Base-by-base conservation (phyloP, 225 moss, liverwort and hornwort genomes). In the Pseudoscleropodium purum region DNA sequence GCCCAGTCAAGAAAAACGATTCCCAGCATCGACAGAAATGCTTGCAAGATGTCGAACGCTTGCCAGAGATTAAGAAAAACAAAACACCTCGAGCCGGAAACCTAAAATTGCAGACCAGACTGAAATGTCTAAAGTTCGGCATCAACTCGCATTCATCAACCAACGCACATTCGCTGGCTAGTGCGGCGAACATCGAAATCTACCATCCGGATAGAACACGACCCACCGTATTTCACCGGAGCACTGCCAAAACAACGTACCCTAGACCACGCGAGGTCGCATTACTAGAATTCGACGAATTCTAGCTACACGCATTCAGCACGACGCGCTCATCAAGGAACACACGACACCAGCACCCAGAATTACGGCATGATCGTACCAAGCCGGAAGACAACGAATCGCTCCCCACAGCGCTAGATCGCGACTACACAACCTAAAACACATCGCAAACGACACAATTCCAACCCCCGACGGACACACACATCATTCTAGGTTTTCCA, bases 61-160 rank as follows among this genome's bases (percentile, higher is more conserved):
- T 33, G 25, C 4, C 33, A 12, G 4, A 21, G 6, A 70, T 15
- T 57, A 7, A 54, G n/a, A 54, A 18, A 54, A 60, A 49, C 57
- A 8, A 47, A 34, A 18, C 39, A 78, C 21, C 14, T 4, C 77
- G 4, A 9, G 30, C 7, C 7, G 43, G 16, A 78, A 87, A 87
- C 87, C 87, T 77, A 39, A 66, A 87, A 67, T 24, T 23, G 1
- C 9, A 64, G 29, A 74, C 74, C 81, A 21, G 9, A 6, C 11
- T 4, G 4, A 25, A 85, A 57, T 1, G n/a, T 17, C 16, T 0
- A 0, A 29, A 59, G 3, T 1, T 17, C 17, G 26, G 16, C 59
- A 39, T 11, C 18, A 0, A 60, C 27, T 59, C 60, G 12, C 20
- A 81, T 19, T 31, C 43, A 4, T 23, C 62, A 4, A 43, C 8